Conservation (phyloP, 768 basidiomycete genomes). For the Exsudoporus frostii region DNA sequence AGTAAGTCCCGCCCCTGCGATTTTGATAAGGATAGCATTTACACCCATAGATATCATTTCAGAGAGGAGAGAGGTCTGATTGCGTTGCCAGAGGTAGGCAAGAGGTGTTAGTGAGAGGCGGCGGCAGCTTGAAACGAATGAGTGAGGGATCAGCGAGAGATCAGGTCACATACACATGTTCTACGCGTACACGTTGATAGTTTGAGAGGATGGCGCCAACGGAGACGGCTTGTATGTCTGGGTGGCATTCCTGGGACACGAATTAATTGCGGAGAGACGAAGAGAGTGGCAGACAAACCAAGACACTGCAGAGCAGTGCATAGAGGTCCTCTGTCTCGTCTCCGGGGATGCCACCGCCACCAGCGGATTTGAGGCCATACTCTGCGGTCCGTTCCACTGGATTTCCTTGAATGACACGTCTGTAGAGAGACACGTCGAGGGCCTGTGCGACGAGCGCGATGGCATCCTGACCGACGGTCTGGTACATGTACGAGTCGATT, state of each 20-base stretch:
- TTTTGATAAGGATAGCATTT: slow-evolving; percentile 86
- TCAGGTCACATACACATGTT: slow-evolving; percentile 76
- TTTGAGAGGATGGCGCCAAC: slow-evolving; percentile 97
- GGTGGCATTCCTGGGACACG: slow-evolving; percentile 57
- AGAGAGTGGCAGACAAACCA: slow-evolving; percentile 48
- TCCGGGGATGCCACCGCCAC: slow-evolving; percentile 54
- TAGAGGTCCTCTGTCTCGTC: slow-evolving; percentile 97
- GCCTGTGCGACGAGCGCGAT: slow-evolving; percentile 84
- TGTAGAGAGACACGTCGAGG: slow-evolving; percentile 81
- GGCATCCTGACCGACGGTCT: slow-evolving; percentile 97
- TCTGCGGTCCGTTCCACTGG: slow-evolving; percentile 81
- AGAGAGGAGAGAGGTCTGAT: slow-evolving; percentile 78
- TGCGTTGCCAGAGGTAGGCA: slow-evolving; percentile 91
- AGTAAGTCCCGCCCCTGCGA: slow-evolving; percentile 89
- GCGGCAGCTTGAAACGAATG: slow-evolving; percentile 54
- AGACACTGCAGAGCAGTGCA: slow-evolving; percentile 65
- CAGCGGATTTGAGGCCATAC: slow-evolving; percentile 71
- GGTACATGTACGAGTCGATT: slow-evolving; percentile 97
- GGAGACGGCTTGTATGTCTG: slow-evolving; percentile 81
- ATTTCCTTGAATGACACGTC: slow-evolving; percentile 73
- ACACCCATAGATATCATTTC: slow-evolving; percentile 84
- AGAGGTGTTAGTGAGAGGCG: slow-evolving; percentile 78
- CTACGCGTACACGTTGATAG: slow-evolving; percentile 94
- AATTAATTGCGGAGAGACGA: not conserved
- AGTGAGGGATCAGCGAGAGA: not conserved